These are phyloP conservation scores for Casuarina cunninghamiana DNA, from an alignment of 306 rosid species.

Conservation along the genomic window DNA sequence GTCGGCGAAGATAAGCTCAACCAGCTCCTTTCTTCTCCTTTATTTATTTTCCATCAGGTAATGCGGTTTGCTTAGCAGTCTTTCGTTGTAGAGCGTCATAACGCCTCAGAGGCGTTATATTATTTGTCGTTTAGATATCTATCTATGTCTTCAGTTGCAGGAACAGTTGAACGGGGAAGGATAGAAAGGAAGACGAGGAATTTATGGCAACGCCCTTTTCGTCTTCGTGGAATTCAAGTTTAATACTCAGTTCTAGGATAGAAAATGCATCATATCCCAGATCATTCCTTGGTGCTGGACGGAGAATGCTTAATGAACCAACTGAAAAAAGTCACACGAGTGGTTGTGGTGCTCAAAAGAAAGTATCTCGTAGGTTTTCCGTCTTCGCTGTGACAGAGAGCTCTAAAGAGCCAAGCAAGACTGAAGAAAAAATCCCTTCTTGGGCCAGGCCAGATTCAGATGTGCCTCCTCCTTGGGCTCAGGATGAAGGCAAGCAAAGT, in stretches of 20 bases:
- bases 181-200: slow-evolving; percentile 8
- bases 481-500: slow-evolving; percentile 41
- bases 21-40: neutral
- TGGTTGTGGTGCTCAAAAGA: neutral
- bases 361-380: slow-evolving; percentile 22
- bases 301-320: slow-evolving; percentile 19
- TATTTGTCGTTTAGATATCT: neutral
- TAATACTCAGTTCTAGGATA: slow-evolving; percentile 17
- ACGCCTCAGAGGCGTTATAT: neutral
- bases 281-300: slow-evolving; percentile 30
- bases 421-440: slow-evolving; percentile 76
- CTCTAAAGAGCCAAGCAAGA: slow-evolving; percentile 72
- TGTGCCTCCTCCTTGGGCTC: slow-evolving; percentile 97
- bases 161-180: slow-evolving; percentile 19
- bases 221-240: slow-evolving; percentile 31
- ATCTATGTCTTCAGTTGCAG: slow-evolving; percentile 7
- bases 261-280: slow-evolving; percentile 14
- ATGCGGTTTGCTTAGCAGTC: neutral
- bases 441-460: slow-evolving; percentile 88
- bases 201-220: slow-evolving; percentile 38
- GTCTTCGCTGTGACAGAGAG: slow-evolving; percentile 68
- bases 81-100: neutral
- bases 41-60: neutral
- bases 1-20: neutral
- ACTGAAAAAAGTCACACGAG: slow-evolving; percentile 13